Evolutionary conservation across 169 alveolate genomes (phyloP).

Genomic region (Eimeria maxima): DNA sequence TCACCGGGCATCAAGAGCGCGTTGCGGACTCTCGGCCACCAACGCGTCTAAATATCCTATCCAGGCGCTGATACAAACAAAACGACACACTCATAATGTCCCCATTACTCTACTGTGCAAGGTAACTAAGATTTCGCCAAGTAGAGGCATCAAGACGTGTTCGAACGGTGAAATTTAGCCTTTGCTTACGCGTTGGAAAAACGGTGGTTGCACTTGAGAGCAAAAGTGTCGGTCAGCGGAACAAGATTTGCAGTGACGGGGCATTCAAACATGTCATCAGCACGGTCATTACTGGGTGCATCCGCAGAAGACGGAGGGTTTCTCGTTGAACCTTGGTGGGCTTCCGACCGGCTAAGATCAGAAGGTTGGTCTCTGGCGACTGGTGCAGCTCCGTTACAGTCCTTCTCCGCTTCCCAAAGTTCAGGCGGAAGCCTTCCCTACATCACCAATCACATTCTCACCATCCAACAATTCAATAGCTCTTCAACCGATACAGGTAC

Average conservation of each 20-base stretch:
- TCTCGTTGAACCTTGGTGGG: neutral
- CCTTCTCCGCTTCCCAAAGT: constrained; percentile 15
- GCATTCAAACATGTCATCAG: constrained; percentile 73
- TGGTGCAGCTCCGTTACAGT: neutral
- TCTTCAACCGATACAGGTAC: neutral
- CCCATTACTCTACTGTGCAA: neutral
- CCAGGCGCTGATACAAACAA: constrained; percentile 39
- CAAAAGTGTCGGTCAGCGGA: constrained; percentile 67
- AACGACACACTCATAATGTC: neutral
- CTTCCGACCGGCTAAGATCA: neutral
- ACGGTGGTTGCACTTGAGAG: constrained; percentile 79
- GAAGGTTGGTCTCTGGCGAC: neutral
- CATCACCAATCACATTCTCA: neutral
- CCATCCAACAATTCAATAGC: neutral
- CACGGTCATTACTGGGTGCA: neutral
- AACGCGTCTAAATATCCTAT: constrained; percentile 59
- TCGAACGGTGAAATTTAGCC: neutral
- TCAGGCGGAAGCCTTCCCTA: constrained; percentile 70
- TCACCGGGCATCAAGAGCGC: constrained; percentile 69
- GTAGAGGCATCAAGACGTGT: neutral
- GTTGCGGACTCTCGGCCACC: constrained; percentile 64
- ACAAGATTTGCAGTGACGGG: constrained; percentile 74
- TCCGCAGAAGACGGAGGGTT: neutral
- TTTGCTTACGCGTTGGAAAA: constrained; percentile 73
- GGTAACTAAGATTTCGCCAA: neutral